Base-by-base conservation (phyloP, 306 rosid species). In the Crotalaria pallida region DNA sequence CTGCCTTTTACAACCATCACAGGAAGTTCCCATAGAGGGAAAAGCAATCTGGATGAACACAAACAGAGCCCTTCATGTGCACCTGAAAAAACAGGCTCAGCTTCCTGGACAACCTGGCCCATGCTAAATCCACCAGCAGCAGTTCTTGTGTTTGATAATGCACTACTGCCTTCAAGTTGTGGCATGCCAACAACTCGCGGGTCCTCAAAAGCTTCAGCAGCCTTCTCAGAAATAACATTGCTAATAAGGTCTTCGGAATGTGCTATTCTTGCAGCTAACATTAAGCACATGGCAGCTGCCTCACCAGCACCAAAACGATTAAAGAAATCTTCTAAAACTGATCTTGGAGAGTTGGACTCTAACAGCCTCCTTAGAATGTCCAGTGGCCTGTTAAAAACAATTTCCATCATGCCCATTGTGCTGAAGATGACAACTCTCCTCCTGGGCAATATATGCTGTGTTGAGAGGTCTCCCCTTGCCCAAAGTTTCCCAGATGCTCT, bases 51-150 rank as follows among this genome's bases (percentile, higher is more conserved):
- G 48, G 97, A 81, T 6, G 97, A 82, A 69, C 96, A 94, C 83
- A 94, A 80, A 80, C 96, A 94, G 61, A 94, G 99, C 75, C 97
- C 99, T 77, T 94, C 97, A 80, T 94, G 97, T 67, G 97, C 96
- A 29, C 95, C 99, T 75, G 99, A 94, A 83, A 94, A 94, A 71
- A 94, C 86, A 29, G 99, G 96, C 84, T 88, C 97, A 57, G 97
- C 96, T 83, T 94, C 99, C 87, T 91, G 97, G 65, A 91, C 99
- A 87, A 94, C 99, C 86, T 91, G 99, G 27, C 99, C 97, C 99
- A 94, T 94, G 95, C 96, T 88, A 77, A 94, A 94, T 60, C 99
- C 97, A 77, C 86, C 88, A 65, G 92, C 83, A 78, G 92, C 86
- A 63, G 95, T 87, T 83, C 95, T 85, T 48, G 94, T 83, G 80